These are phyloP conservation scores for Sparassis latifolia DNA, from an alignment of 1,284 basidiomycete species.

Conservation along the genomic window DNA sequence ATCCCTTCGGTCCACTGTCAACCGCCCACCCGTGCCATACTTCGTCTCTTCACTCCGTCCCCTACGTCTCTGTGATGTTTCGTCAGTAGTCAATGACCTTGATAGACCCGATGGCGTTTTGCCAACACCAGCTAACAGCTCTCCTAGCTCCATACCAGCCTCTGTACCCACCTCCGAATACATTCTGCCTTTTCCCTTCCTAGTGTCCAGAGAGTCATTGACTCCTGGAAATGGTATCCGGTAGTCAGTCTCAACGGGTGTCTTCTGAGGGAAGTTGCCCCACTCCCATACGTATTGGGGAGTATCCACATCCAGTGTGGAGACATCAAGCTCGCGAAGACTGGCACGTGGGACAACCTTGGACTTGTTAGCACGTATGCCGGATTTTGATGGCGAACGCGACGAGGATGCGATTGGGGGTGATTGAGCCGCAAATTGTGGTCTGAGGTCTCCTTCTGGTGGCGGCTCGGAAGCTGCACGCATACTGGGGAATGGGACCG, in stretches of 20 bases:
- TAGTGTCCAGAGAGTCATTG: background rate
- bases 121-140: slow-evolving; percentile 1
- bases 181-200: slow-evolving; percentile 21
- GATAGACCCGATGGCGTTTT: background rate
- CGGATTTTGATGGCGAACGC: slow-evolving; percentile 7
- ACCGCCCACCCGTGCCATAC: slow-evolving; percentile 45
- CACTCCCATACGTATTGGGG: slow-evolving; percentile 82
- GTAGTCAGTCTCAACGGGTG: slow-evolving; percentile 45
- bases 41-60: slow-evolving; percentile 7
- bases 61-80: background rate
- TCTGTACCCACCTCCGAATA: slow-evolving; percentile 10
- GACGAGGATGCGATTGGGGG: slow-evolving; percentile 6
- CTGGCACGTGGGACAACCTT: slow-evolving; percentile 13
- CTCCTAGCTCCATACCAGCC: slow-evolving; percentile 4
- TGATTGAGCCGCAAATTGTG: slow-evolving; percentile 11
- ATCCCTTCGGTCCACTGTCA: slow-evolving; percentile 46
- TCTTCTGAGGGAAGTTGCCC: slow-evolving; percentile 79
- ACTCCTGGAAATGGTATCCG: no score
- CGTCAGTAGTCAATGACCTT: slow-evolving; percentile 1
- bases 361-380: slow-evolving; percentile 9
- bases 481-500: slow-evolving; percentile 31
- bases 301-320: slow-evolving; percentile 16
- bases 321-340: slow-evolving; percentile 9
- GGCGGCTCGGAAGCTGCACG: slow-evolving; percentile 57
- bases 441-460: slow-evolving; percentile 22